Evolutionary conservation across 257 asterid species (phyloP), one percentile per base, ranked within the genome.

Genomic region (Gynochthodes officinalis): DNA sequence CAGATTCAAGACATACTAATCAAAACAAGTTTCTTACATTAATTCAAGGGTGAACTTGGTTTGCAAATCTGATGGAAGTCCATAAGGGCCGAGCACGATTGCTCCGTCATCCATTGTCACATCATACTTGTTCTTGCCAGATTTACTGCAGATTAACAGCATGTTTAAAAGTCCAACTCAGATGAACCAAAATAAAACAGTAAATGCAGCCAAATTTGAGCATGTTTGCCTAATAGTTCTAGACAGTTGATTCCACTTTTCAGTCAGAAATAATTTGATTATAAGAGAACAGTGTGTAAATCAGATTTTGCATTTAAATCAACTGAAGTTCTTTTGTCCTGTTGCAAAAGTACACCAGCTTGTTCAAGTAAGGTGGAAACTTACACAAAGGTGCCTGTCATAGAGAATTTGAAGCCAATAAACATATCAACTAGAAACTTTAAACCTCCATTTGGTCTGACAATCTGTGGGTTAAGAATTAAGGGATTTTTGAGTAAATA

Each of bases 61-160:
- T 82, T 83, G 86, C 86, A 91, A 78, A 80, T 93, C 98, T 11
- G 89, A 70, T 1, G 97, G 97, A 67, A 93, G 70, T 71, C 98
- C 98, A 72, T 85, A 93, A 5, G 88, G 86, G 64, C 97, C 97
- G 57, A 86, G 86, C 77, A 93, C 82, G 37, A 93, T 82, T 43
- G 98, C 98, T 80, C 93, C 98, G 77, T 93, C 98, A n/a, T 91
- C 96, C 97, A 91, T 91, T 37, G 75, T 73, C 13, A 91, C 88
- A 66, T 84, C 86, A 27, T 88, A 93, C 1, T 79, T 74, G 71
- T 87, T 91, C 63, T 57, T 42, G 14, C 89, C 90, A 3, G 85
- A 82, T 88, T 88, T 91, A 76, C 98, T 93, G 69, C 54, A 73
- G 15, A 69, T 40, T 32, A 74, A 55, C 73, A 64, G 55, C 49